Evolutionary conservation across 768 basidiomycete genomes (phyloP), one percentile per base, ranked within the genome.

Genomic region (Naganishia antarctica): DNA sequence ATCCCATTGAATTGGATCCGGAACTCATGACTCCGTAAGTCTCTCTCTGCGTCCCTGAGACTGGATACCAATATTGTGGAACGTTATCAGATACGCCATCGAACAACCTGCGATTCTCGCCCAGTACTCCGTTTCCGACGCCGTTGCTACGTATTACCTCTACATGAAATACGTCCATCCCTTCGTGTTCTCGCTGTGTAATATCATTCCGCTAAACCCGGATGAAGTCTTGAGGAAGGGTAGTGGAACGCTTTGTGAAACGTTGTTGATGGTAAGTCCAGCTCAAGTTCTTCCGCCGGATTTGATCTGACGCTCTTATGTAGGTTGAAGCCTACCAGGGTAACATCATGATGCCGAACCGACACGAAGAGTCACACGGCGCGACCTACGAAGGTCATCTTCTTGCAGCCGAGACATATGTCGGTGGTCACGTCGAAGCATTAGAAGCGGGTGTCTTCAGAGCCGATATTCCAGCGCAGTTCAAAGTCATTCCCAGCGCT

Each of bases 121-220:
- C 0, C 90, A 93, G 73, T 99, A 99, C 78, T 98, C 96, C 70
- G 96, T 99, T 28, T 99, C 96, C 76, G 96, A 99, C 82, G 96
- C 96, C 0, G 96, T 98, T 11, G 94, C 96, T n/a, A 99, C 96
- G 0, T 98, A 99, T 77, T 98, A 98, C 78, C 83, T 99, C 37
- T 98, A 99, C 80, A 99, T 98, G 96, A 99, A 98, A 92, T 99
- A 99, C 71, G 93, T 99, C 11, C 93, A 98, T 73, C 96, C 96
- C 0, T 99, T 99, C 83, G 90, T 99, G 67, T 99, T 99, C 80
- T 98, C 96, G 9, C 80, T 99, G 40, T 98, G 96, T 79, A 99
- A 96, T 81, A 99, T 98, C 77, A 98, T 99, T 70, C 94, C 96
- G 12, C 83, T 99, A 60, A 87, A 87, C 71, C 92, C 96, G 2